A percentile compares a stretch with the other conserved stretches of the same genome.
phyloP scores from a whole-genome alignment of 208 protist genomes.

The Naegleria lovaniensis region DNA sequence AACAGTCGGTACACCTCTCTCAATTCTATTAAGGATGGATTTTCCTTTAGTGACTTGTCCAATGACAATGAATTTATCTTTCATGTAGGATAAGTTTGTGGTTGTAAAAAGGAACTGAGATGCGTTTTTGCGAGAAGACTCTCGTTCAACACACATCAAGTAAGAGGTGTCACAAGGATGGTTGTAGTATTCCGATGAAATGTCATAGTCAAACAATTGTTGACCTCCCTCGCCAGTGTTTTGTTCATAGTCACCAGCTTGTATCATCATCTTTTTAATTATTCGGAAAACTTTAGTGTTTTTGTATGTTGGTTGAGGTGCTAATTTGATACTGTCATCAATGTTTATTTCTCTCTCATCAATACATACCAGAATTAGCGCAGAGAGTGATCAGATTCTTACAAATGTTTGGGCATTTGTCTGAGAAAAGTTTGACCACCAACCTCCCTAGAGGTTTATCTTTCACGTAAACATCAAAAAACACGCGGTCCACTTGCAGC shows the following conservation, averaged over 20 bases:
- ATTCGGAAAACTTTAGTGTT: background rate
- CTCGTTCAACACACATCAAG: background rate
- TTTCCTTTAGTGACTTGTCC: background rate
- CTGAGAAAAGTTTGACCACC: background rate
- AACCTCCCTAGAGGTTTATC: background rate
- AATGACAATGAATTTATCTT: background rate
- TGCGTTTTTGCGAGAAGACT: background rate
- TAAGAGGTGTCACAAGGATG: background rate
- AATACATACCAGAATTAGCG: background rate
- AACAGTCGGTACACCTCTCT: background rate
- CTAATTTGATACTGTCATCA: background rate
- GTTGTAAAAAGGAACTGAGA: background rate
- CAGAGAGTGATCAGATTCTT: background rate
- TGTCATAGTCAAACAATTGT: background rate
- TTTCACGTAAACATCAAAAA: background rate
- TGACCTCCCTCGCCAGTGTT: background rate
- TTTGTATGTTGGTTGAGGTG: background rate
- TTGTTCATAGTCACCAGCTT: background rate
- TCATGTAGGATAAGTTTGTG: background rate
- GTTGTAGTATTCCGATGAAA: background rate
- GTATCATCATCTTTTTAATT: background rate
- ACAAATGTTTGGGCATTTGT: slow-evolving; percentile 1
- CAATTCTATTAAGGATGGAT: background rate
- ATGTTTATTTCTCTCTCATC: no score
- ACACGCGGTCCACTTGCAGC: background rate